Conservation (phyloP, 306 rosid species). For the Casuarina equisetifolia region DNA sequence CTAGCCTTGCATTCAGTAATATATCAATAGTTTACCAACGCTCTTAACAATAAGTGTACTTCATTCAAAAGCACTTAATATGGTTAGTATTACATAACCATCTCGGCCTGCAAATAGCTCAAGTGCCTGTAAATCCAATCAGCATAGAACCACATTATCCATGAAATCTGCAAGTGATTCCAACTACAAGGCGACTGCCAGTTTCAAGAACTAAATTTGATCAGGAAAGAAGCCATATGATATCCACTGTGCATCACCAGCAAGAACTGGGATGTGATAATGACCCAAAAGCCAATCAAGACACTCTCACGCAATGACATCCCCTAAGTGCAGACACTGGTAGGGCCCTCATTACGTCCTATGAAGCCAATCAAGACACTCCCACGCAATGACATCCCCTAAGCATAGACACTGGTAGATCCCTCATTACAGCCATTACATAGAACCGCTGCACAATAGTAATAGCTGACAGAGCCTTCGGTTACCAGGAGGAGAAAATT, state of each 20-base stretch:
- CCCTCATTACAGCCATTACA: conserved; percentile 31
- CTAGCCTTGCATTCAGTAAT: conserved; percentile 24
- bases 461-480: conserved; percentile 6
- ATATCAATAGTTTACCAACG: conserved; percentile 27
- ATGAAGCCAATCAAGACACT: conserved; percentile 30
- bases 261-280: conserved; percentile 35
- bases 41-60: conserved; percentile 16
- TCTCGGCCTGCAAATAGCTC: conserved; percentile 27
- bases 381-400: conserved; percentile 15
- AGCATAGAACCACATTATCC: conserved; percentile 13
- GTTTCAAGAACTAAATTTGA: conserved; percentile 26
- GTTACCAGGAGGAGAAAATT: conserved; percentile 10
- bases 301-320: conserved; percentile 21
- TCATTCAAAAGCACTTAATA: conserved; percentile 25
- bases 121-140: conserved; percentile 24
- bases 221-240: conserved; percentile 24
- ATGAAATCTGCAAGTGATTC: conserved; percentile 18
- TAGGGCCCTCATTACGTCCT: no score
- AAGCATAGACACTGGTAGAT: conserved; percentile 22
- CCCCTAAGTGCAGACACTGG: conserved; percentile 17
- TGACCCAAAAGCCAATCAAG: conserved; percentile 34
- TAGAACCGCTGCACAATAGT: conserved; percentile 29
- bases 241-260: conserved; percentile 23
- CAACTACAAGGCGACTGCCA: conserved; percentile 12
- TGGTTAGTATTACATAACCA: conserved; percentile 26